These are phyloP conservation scores for Phlyctochytrium bullatum DNA, from an alignment of 192 early-diverging fungal genomes.

Conservation along the genomic window DNA sequence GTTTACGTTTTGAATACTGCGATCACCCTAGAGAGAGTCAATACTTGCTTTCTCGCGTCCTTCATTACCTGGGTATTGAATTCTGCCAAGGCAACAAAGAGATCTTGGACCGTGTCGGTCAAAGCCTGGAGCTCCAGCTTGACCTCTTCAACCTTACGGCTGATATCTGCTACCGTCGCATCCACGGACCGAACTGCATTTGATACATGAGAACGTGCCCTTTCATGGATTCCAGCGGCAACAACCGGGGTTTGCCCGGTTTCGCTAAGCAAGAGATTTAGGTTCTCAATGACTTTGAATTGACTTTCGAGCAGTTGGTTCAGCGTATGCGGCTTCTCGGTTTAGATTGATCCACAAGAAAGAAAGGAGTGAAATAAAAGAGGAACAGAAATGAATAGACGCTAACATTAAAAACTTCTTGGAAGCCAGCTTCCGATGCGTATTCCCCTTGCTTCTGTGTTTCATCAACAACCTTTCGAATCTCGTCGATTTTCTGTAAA, in stretches of 20 bases:
- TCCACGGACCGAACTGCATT: constrained; percentile 19
- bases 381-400: constrained; percentile 11
- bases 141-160: constrained; percentile 16
- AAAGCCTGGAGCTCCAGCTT: background rate
- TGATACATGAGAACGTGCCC: background rate
- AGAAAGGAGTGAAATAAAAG: constrained; percentile 16
- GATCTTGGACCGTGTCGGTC: background rate
- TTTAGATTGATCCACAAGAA: background rate
- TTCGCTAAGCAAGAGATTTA: constrained; percentile 41
- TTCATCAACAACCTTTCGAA: constrained; percentile 30
- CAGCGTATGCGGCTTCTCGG: constrained; percentile 17
- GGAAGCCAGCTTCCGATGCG: constrained; percentile 1
- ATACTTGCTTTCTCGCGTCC: background rate
- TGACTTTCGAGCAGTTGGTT: constrained; percentile 46
- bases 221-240: constrained; percentile 11
- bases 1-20: background rate
- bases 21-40: background rate
- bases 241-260: constrained; percentile 14
- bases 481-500: constrained; percentile 33
- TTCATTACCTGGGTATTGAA: background rate
- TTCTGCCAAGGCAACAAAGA: background rate
- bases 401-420: constrained; percentile 28
- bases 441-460: constrained; percentile 12
- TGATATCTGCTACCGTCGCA: constrained; percentile 18
- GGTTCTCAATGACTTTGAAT: constrained; percentile 51